These are phyloP conservation scores for Cryphonectria parasitica DNA, from an alignment of 2,329 filamentous ascomycete species.

Conservation along the genomic window DNA sequence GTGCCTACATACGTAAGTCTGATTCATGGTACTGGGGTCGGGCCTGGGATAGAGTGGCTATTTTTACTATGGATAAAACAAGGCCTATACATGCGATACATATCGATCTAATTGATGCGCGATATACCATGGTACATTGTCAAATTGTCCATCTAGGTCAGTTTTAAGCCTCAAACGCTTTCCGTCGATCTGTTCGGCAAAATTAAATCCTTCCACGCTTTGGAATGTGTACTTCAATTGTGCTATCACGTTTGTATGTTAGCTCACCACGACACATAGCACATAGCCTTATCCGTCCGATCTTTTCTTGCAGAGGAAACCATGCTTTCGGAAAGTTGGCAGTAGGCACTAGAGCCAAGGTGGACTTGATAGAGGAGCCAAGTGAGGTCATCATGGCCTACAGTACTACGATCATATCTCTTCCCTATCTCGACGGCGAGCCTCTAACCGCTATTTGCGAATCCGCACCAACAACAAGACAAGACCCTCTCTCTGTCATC, in stretches of 20 bases:
- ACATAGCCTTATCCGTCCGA: background rate
- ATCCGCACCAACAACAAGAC: background rate
- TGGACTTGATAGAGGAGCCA: background rate
- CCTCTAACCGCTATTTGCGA: background rate
- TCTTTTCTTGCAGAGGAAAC: background rate
- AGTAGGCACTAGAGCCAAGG: background rate
- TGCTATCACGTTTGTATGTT: background rate
- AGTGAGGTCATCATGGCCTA: background rate
- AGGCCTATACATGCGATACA: background rate
- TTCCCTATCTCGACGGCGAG: background rate
- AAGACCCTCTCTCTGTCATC: background rate
- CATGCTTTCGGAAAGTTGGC: background rate
- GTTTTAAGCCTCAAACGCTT: background rate
- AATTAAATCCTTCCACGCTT: background rate
- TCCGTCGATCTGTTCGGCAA: background rate
- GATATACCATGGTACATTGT: background rate
- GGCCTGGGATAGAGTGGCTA: background rate
- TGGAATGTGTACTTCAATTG: background rate
- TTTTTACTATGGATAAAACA: constrained; percentile 2
- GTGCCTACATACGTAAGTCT: background rate
- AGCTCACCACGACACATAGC: background rate
- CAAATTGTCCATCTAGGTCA: background rate
- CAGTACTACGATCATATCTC: background rate
- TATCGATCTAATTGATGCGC: constrained; percentile 1
- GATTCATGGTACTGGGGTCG: background rate